These are phyloP conservation scores for Malus hybrid DNA, from an alignment of 331 rosid genomes.

Conservation along the genomic window DNA sequence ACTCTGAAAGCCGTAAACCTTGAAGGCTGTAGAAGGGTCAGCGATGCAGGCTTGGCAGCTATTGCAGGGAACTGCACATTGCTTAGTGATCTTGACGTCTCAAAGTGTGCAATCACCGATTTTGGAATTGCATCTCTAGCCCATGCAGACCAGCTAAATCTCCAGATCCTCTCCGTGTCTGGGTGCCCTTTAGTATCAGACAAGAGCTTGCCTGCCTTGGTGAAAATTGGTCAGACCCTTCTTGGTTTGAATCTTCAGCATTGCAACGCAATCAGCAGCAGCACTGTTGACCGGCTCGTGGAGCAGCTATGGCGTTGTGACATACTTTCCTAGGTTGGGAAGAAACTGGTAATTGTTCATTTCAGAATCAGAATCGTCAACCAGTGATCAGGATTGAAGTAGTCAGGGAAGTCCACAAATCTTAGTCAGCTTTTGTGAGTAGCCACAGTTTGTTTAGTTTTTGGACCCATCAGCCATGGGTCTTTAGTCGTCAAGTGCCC, in stretches of 20 bases:
- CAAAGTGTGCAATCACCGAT: slow-evolving; percentile 64
- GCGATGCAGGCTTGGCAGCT: slow-evolving; percentile 55
- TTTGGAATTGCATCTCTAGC: slow-evolving; percentile 59
- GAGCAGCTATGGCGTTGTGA: slow-evolving; percentile 66
- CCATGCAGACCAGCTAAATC: slow-evolving; percentile 29
- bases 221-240: slow-evolving; percentile 53
- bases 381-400: slow-evolving; percentile 4
- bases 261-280: slow-evolving; percentile 62
- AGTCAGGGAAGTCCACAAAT: slow-evolving; percentile 25
- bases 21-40: slow-evolving; percentile 53
- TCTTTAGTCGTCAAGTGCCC: slow-evolving; percentile 49
- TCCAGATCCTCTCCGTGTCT: slow-evolving; percentile 67
- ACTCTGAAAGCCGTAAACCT: slow-evolving; percentile 62
- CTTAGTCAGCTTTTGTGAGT: slow-evolving; percentile 35
- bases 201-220: slow-evolving; percentile 57
- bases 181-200: slow-evolving; percentile 59
- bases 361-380: neutral
- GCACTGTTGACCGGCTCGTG: slow-evolving; percentile 41
- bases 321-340: slow-evolving; percentile 48
- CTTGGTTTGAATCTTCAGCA: slow-evolving; percentile 65
- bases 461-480: slow-evolving; percentile 78
- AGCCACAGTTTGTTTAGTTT: slow-evolving; percentile 45
- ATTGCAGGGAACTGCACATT: slow-evolving; percentile 55
- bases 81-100: slow-evolving; percentile 68
- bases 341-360: neutral